Percentiles rank a stretch among this genome's conserved stretches.
phyloP scores from a whole-genome alignment of 257 asterid genomes.

The Thymus mandschuricus region DNA sequence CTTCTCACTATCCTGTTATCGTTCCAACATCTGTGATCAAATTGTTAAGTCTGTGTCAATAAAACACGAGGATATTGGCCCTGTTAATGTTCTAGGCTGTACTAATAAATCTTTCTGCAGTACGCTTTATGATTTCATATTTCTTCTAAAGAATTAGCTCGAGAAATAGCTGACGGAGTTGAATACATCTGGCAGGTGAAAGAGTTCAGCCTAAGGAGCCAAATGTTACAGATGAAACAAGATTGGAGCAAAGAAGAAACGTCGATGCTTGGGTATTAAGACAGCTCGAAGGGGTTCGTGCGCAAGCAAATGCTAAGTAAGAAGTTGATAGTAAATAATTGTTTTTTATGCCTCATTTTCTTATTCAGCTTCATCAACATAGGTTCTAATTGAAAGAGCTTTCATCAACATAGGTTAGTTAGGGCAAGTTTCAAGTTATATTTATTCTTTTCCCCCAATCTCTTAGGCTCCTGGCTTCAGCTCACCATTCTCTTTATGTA shows the following conservation, averaged over 20 bases:
- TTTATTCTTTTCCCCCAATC: conserved; percentile 21
- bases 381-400: background rate
- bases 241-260: conserved; percentile 34
- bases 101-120: background rate
- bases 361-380: background rate
- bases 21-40: background rate
- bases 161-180: conserved; percentile 18
- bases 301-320: conserved; percentile 28
- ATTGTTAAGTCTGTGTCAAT: background rate
- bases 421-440: conserved; percentile 18
- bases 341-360: conserved; percentile 10
- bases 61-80: too few species aligned
- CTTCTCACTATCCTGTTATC: background rate
- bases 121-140: background rate
- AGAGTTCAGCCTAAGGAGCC: conserved; percentile 57
- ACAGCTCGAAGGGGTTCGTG: conserved; percentile 19
- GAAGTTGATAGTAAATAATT: conserved; percentile 10
- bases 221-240: conserved; percentile 51
- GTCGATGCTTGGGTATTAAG: conserved; percentile 30
- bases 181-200: conserved; percentile 49
- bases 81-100: too few species aligned
- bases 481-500: conserved; percentile 6
- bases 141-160: background rate
- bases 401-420: conserved; percentile 13
- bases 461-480: conserved; percentile 13